These are phyloP conservation scores for Nakataea oryzae DNA, from an alignment of 2,329 filamentous ascomycete species.

Conservation along the genomic window DNA sequence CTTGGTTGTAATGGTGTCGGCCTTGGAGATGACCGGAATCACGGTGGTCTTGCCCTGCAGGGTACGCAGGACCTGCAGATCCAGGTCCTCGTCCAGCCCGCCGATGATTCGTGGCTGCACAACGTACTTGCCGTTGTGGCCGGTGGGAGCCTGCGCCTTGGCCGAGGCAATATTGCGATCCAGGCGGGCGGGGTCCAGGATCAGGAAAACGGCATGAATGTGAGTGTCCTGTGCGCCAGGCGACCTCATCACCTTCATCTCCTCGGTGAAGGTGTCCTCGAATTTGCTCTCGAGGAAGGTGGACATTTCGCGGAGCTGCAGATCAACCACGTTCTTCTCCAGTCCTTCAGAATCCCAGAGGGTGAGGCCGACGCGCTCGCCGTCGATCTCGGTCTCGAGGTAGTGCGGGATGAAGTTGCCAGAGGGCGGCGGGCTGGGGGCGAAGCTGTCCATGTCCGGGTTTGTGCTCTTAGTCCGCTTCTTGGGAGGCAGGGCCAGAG, in stretches of 20 bases:
- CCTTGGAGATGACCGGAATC: conserved; percentile 91
- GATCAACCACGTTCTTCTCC: conserved; percentile 88
- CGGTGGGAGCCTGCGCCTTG: conserved; percentile 31
- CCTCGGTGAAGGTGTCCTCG: conserved; percentile 92
- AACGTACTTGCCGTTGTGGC: conserved; percentile 36
- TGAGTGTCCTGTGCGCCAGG: conserved; percentile 92
- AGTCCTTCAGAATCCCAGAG: conserved; percentile 94
- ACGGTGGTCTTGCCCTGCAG: conserved; percentile 91
- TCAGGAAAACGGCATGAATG: conserved; percentile 88
- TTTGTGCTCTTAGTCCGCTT: conserved; percentile 51
- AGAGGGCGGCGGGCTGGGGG: conserved; percentile 37
- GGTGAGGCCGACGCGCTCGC: conserved; percentile 82
- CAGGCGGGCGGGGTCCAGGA: conserved; percentile 79
- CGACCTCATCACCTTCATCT: conserved; percentile 93
- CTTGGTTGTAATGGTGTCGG: conserved; percentile 88
- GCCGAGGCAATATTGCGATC: conserved; percentile 69
- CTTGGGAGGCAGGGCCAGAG: conserved; percentile 71
- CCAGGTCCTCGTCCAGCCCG: conserved; percentile 76
- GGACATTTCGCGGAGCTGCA: conserved; percentile 85
- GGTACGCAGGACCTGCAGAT: conserved; percentile 79
- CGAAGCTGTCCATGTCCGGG: conserved; percentile 40
- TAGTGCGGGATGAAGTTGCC: conserved; percentile 81
- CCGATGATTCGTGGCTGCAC: conserved; percentile 40
- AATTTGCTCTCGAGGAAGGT: conserved; percentile 96
- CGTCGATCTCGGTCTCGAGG: conserved; percentile 88